A percentile compares a stretch with the other conserved stretches of the same genome.
Evolutionary conservation across 805 yeast species (phyloP).

Genomic region (Tetrapisispora arboricola): DNA sequence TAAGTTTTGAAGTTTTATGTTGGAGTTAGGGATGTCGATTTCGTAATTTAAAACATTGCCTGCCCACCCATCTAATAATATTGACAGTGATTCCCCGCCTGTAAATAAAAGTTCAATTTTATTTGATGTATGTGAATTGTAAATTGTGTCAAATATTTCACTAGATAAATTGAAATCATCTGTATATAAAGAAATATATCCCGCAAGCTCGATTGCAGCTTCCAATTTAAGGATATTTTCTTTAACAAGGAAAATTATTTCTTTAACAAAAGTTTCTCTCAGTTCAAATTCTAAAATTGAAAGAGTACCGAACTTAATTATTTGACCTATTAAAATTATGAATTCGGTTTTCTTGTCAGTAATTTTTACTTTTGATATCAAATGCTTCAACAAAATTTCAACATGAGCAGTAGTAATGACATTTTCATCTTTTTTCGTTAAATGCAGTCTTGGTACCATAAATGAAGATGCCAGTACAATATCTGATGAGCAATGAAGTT

Average conservation of each 20-base stretch:
- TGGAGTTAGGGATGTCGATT: constrained; percentile 36
- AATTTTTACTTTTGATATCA: background rate
- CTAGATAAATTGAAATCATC: constrained; percentile 25
- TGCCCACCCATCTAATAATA: constrained; percentile 67
- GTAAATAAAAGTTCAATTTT: constrained; percentile 69
- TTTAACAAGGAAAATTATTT: constrained; percentile 25
- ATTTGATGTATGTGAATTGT: constrained; percentile 52
- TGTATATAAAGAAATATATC: constrained; percentile 40
- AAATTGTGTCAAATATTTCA: constrained; percentile 36
- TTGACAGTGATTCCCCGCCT: constrained; percentile 73
- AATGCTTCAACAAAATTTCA: background rate
- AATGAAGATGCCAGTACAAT: constrained; percentile 10
- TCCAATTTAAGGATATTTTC: constrained; percentile 48
- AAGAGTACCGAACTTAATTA: constrained; percentile 33
- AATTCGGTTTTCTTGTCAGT: background rate
- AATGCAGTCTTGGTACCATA: constrained; percentile 16
- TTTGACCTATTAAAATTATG: constrained; percentile 20
- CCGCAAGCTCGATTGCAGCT: constrained; percentile 43
- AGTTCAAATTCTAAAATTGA: constrained; percentile 9
- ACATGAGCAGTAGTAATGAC: background rate
- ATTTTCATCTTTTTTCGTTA: background rate
- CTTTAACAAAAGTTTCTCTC: constrained; percentile 13
- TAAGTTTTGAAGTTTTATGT: background rate
- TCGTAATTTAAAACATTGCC: constrained; percentile 44
- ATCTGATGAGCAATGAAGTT: background rate